phyloP scores from a whole-genome alignment of 2,329 filamentous ascomycete species.

The Aureobasidium sp. region DNA sequence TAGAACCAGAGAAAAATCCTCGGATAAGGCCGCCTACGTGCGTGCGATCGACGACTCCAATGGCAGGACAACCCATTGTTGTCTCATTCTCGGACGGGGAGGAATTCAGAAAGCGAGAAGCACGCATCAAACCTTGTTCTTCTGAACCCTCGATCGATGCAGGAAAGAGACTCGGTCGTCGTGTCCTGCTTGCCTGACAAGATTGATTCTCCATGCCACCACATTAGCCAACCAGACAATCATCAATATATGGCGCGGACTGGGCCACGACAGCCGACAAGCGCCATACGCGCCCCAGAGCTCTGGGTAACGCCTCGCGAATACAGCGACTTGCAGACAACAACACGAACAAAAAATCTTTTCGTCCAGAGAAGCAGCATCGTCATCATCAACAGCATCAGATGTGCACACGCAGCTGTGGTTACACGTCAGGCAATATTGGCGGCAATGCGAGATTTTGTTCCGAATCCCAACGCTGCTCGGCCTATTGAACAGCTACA shows the following conservation, averaged over 20 bases:
- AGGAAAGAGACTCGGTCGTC: not conserved
- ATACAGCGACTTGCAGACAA: not conserved
- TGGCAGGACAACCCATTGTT: not conserved
- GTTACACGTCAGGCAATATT: constrained; percentile 10
- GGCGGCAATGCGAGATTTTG: not conserved
- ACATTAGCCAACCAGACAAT: constrained; percentile 8
- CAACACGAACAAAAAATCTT: not conserved
- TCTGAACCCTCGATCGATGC: not conserved
- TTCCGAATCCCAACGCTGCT: constrained; percentile 1
- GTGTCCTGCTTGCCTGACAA: not conserved
- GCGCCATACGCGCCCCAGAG: constrained; percentile 2
- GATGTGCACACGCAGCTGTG: not conserved
- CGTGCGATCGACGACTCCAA: not conserved
- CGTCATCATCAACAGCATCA: not conserved
- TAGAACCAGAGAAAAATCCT: not conserved
- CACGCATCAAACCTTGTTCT: constrained; percentile 1
- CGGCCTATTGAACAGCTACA: constrained; percentile 10
- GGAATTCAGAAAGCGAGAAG: not conserved
- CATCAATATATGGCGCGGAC: constrained; percentile 2
- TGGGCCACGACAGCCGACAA: constrained; percentile 10
- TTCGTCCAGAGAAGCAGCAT: not conserved
- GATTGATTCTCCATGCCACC: constrained; percentile 5
- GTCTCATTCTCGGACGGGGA: not conserved
- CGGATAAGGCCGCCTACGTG: not conserved
- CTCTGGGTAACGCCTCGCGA: not conserved